Conservation (phyloP, 768 basidiomycete genomes). For the Dioszegia aurantiaca region DNA sequence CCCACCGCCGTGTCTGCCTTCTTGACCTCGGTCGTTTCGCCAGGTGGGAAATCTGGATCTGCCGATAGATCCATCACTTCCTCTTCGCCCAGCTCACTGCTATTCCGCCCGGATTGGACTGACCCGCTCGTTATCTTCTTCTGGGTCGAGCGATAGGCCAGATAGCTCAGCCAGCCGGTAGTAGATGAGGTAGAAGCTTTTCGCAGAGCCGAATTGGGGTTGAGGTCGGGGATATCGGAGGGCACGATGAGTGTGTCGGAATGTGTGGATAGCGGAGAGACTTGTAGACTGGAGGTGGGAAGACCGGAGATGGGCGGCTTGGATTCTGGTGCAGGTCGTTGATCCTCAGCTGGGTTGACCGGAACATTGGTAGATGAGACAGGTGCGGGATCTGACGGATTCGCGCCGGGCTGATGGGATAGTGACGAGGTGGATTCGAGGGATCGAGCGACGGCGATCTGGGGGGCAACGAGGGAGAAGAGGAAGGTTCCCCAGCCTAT, state of each 20-base stretch:
- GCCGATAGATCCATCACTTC: conserved; percentile 46
- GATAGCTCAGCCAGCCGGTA: conserved; percentile 44
- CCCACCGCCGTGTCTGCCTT: background rate
- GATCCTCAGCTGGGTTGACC: conserved; percentile 16
- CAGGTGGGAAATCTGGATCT: conserved; percentile 43
- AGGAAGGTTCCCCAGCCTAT: conserved; percentile 30
- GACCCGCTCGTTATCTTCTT: conserved; percentile 25
- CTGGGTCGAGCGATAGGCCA: conserved; percentile 36
- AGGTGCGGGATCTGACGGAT: background rate
- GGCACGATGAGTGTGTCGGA: background rate
- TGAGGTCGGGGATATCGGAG: background rate
- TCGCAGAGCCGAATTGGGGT: background rate
- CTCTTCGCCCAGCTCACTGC: conserved; percentile 11
- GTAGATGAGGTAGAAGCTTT: conserved; percentile 18
- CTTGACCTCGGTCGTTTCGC: background rate
- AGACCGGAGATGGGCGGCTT: background rate
- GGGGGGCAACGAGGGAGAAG: conserved; percentile 31
- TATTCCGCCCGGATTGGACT: conserved; percentile 4
- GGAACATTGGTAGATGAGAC: background rate
- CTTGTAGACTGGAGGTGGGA: background rate
- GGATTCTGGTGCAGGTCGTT: conserved; percentile 16
- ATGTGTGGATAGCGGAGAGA: background rate
- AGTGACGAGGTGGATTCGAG: background rate
- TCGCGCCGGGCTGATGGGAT: conserved; percentile 12
- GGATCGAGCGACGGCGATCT: background rate